Evolutionary conservation across 1,284 basidiomycete species (phyloP), one percentile per base, ranked within the genome.

Genomic region (Ustilago loliicola): DNA sequence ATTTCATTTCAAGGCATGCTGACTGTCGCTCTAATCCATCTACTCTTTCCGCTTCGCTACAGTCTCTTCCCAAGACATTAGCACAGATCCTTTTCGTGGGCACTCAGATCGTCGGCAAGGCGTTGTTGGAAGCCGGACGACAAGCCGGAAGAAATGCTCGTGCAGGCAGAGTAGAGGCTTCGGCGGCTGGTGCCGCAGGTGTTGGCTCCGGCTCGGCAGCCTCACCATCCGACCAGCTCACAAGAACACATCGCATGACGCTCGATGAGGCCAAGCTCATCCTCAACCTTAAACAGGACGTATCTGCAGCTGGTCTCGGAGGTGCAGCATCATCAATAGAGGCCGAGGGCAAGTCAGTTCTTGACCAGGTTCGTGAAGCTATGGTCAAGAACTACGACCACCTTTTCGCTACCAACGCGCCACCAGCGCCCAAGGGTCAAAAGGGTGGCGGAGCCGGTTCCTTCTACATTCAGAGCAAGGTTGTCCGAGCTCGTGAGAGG

Each of bases 251-350:
- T 84, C 91, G 92, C 52, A 97, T 99, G 96, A 95, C 94, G 25
- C 85, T 97, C 77, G 96, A 99, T 79, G 97, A 99, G 88, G 97
- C 97, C 27, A 92, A 93, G 81, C 88, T 98, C 71, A 96, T 99
- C 84, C 88, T 99, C 79, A 98, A 99, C 86, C 89, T 92, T 48
- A 97, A 96, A 88, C 91, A 91, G 61, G 93, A 83, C 58, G 25
- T 81, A 7, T 78, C 77, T 21, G 69, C 72, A 15, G 74, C 72
- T 13, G 69, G 77, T 13, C 58, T 67, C 8, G 51, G 32, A 32
- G 21, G 17, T 10, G 50, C 47, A 50, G 51, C 66, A 32, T 55
- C 68, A 57, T 23, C 69, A 62, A 56, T 58, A 61, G 30, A 51
- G 10, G 73, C 53, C 42, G 70, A 69, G 36, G 79, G 65, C 61